phyloP scores from a whole-genome alignment of 805 yeast species.

The Yarrowia sp. region DNA sequence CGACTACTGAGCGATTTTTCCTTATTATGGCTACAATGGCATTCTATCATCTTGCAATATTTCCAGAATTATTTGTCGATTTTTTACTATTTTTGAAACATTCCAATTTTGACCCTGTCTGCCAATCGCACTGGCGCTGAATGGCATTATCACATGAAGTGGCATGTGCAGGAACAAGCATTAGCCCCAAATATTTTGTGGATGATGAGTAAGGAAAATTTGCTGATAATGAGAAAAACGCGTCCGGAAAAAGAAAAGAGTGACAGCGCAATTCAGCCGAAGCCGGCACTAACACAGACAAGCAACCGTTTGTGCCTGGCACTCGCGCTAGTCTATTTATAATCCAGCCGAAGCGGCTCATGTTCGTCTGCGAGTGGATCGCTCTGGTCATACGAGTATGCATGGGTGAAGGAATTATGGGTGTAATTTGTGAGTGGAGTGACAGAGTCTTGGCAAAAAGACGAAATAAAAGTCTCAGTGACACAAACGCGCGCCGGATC shows the following conservation, averaged over 20 bases:
- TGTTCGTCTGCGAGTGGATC: not conserved
- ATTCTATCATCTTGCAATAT: too few species aligned
- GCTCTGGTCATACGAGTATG: not conserved
- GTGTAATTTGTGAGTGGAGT: not conserved
- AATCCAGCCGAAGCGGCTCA: not conserved
- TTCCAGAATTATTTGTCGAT: too few species aligned
- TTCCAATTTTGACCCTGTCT: too few species aligned
- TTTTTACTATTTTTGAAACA: too few species aligned
- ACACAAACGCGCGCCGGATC: not conserved
- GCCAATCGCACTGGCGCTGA: not conserved
- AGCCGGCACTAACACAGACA: too few species aligned
- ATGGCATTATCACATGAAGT: not conserved
- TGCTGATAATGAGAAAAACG: not conserved
- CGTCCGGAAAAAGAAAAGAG: too few species aligned
- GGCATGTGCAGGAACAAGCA: slow-evolving; percentile 9
- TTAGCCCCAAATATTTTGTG: not conserved
- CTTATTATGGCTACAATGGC: too few species aligned
- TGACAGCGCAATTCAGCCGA: too few species aligned
- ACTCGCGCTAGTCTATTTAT: not conserved
- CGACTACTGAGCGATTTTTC: too few species aligned
- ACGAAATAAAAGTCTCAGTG: too few species aligned
- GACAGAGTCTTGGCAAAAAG: not conserved
- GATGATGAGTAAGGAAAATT: too few species aligned
- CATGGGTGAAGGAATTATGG: not conserved
- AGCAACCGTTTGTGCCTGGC: too few species aligned